These are phyloP conservation scores for Tuber aestivum DNA, from an alignment of 495 filamentous ascomycete species.

Conservation along the genomic window DNA sequence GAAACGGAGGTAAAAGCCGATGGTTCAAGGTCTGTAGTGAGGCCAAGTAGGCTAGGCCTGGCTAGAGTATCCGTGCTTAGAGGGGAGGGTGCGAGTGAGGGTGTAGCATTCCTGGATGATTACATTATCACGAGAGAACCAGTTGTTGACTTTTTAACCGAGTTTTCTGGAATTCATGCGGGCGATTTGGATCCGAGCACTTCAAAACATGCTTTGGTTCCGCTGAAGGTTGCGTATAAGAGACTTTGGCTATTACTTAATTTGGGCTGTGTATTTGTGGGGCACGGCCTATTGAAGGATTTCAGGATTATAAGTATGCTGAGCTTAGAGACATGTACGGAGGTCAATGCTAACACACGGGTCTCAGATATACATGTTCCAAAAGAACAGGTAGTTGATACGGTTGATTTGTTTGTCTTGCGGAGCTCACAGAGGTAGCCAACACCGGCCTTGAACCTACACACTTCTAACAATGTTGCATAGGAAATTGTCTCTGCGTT, in stretches of 20 bases:
- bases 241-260: constrained; percentile 96
- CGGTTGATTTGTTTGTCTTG: constrained; percentile 76
- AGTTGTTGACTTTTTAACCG: constrained; percentile 93
- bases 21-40: constrained; percentile 75
- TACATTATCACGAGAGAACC: constrained; percentile 86
- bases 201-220: constrained; percentile 72
- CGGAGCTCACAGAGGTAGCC: background rate
- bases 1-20: constrained; percentile 92
- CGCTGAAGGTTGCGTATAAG: constrained; percentile 89
- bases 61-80: constrained; percentile 84
- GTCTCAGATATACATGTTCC: constrained; percentile 75
- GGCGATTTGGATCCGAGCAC: constrained; percentile 71
- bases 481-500: constrained; percentile 77
- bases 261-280: constrained; percentile 86
- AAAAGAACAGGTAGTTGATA: constrained; percentile 85
- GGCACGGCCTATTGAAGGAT: constrained; percentile 85
- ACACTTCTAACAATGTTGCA: constrained; percentile 29
- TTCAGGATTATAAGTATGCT: constrained; percentile 76
- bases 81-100: constrained; percentile 66
- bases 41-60: constrained; percentile 75
- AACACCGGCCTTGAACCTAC: background rate
- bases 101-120: constrained; percentile 88
- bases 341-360: constrained; percentile 1
- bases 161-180: constrained; percentile 79
- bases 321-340: background rate